Evolutionary conservation across 768 basidiomycete species (phyloP).

Genomic region (Boletus patriciae): DNA sequence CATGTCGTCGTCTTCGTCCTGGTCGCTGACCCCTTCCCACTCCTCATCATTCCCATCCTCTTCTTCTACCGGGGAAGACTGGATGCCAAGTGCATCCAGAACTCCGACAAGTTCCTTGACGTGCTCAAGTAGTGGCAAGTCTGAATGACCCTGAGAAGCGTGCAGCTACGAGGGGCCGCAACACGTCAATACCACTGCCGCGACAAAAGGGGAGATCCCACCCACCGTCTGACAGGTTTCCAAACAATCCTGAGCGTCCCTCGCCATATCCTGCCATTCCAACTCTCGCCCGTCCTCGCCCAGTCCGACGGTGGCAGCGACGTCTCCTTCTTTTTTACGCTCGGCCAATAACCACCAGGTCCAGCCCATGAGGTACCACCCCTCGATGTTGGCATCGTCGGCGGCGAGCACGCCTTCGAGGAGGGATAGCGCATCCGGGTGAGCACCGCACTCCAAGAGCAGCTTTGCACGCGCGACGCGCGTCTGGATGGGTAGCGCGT

Average conservation of each 20-base stretch:
- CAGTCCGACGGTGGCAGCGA: conserved; percentile 40
- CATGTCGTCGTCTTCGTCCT: conserved; percentile 52
- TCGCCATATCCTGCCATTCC: conserved; percentile 75
- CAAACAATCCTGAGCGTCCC: conserved; percentile 76
- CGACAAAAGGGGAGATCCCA: conserved; percentile 4
- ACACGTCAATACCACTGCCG: neutral
- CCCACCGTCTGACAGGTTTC: conserved; percentile 79
- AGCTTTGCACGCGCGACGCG: conserved; percentile 76
- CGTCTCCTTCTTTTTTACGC: conserved; percentile 57
- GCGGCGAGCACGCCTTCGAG: conserved; percentile 75
- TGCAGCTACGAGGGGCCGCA: conserved; percentile 52
- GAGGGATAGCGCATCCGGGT: conserved; percentile 70
- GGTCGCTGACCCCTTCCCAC: conserved; percentile 65
- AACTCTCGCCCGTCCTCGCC: conserved; percentile 40
- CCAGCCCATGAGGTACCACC: conserved; percentile 95
- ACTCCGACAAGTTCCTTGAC: conserved; percentile 68
- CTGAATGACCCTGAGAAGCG: conserved; percentile 67
- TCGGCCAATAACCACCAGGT: conserved; percentile 84
- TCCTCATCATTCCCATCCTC: conserved; percentile 44
- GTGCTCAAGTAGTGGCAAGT: conserved; percentile 75
- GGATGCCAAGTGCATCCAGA: conserved; percentile 66
- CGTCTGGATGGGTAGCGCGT: conserved; percentile 57
- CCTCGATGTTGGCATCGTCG: conserved; percentile 86
- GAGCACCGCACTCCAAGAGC: conserved; percentile 74
- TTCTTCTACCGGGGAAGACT: conserved; percentile 52